Conservation (phyloP, 768 basidiomycete genomes). For the Mycena capillaripes region DNA sequence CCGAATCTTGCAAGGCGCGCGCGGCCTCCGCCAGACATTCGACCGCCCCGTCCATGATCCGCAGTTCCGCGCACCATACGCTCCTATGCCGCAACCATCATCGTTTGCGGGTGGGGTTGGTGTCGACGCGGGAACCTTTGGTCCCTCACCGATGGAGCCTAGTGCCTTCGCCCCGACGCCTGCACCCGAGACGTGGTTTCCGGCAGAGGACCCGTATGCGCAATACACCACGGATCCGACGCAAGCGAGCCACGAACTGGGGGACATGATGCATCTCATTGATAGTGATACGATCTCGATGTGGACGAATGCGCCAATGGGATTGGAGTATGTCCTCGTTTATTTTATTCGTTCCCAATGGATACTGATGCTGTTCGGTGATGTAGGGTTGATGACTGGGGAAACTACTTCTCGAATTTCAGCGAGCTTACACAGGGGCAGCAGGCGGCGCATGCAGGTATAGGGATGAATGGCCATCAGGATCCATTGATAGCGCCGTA, state of each 20-base stretch:
- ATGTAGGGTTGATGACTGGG: neutral
- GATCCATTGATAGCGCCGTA: too few species aligned
- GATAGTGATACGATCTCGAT: conserved; percentile 35
- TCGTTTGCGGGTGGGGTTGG: conserved; percentile 29
- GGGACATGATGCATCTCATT: conserved; percentile 31
- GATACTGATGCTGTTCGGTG: neutral
- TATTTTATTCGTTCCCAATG: too few species aligned
- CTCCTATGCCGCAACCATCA: neutral
- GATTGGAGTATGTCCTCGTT: conserved; percentile 24
- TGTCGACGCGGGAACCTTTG: neutral
- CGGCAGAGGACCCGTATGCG: conserved; percentile 24
- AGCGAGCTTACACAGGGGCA: neutral
- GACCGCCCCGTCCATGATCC: conserved; percentile 6
- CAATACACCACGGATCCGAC: conserved; percentile 1
- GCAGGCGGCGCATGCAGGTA: too few species aligned
- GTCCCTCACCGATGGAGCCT: conserved; percentile 23
- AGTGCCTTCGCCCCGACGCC: conserved; percentile 32
- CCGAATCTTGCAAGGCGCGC: conserved; percentile 24
- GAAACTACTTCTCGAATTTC: neutral
- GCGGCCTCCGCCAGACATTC: conserved; percentile 24
- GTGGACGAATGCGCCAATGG: conserved; percentile 36
- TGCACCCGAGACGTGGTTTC: conserved; percentile 23
- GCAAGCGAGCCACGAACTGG: conserved; percentile 23
- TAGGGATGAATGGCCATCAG: too few species aligned
- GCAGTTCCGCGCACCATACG: conserved; percentile 23